These are phyloP conservation scores for Vigna radiata DNA, from an alignment of 306 rosid genomes.

Conservation along the genomic window DNA sequence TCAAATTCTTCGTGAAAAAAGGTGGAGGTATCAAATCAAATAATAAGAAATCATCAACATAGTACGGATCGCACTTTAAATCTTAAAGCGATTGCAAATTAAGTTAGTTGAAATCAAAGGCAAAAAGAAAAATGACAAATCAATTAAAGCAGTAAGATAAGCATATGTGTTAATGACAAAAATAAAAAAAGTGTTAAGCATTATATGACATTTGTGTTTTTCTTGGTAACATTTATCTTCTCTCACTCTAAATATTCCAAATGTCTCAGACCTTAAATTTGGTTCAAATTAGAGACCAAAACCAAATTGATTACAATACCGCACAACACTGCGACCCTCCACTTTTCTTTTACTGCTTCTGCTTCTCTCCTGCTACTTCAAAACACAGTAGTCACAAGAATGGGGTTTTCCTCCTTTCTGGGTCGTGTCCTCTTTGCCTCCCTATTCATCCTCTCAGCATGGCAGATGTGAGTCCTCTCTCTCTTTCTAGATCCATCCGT, in stretches of 20 bases:
- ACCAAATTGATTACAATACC: slow-evolving; percentile 10
- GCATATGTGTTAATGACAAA: slow-evolving; percentile 20
- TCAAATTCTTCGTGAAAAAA: too few species aligned
- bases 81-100: neutral
- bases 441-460: slow-evolving; percentile 90
- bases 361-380: neutral
- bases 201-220: slow-evolving; percentile 9
- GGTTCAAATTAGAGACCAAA: slow-evolving; percentile 7
- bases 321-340: neutral
- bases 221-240: slow-evolving; percentile 3
- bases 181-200: neutral
- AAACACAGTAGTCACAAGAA: slow-evolving; percentile 17
- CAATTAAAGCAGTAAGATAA: neutral
- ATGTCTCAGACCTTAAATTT: neutral
- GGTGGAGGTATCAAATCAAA: neutral
- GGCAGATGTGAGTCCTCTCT: slow-evolving; percentile 68
- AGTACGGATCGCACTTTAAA: neutral
- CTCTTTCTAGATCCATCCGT: slow-evolving; percentile 44
- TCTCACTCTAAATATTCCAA: neutral
- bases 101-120: neutral
- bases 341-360: neutral
- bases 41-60: neutral
- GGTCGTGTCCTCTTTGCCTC: slow-evolving; percentile 94
- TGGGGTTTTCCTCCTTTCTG: slow-evolving; percentile 85
- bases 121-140: neutral